Base-by-base conservation (phyloP, 176 grass and related monocot species). In the Hsuehochloa calcarea region DNA sequence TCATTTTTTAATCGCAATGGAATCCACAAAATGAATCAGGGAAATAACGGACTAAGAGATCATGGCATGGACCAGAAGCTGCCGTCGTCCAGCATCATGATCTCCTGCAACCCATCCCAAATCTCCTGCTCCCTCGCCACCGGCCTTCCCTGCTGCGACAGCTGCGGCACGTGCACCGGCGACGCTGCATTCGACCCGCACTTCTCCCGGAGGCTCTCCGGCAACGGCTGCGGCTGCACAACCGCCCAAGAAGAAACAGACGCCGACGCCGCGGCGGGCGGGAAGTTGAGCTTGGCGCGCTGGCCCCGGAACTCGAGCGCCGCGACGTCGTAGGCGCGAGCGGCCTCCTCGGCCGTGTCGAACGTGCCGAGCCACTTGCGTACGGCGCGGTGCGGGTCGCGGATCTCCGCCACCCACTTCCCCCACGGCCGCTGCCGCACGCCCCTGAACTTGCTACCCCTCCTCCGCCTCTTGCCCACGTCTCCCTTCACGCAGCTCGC, bases 311-410 rank as follows among this genome's bases (percentile, higher is more conserved):
- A 92, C 61, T 70, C 90, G 80, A 97, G 82, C 0, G 94, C 92
- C 4, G 92, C 94, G 56, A 77, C 76, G 73, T 97, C 94, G 67
- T 97, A 97, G 2, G 94, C 94, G 71, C 72, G 88, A 25, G 94
- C 94, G 19, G 94, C 94, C 59, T 85, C 81, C 52, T 87, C 94
- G 46, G 94, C 90, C 39, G 94, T 97, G 66, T 92, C 80, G 83
- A 94, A 97, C 66, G 94, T 97, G 85, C 94, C 92, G 14, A 97
- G 92, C 94, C 94, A 97, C 84, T 94, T 94, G 66, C 94, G 88
- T 20, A 84, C 92, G 23, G 88, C 92, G 75, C 88, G 85, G 50
- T 66, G 88, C 8, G 94, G 94, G 86, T 97, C 94, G 25, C 92
- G 90, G 77, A 97, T 97, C 88, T 97, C 92, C 78, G 94, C 94